These are phyloP conservation scores for Pseudopyricularia cyperi DNA, from an alignment of 2,329 filamentous ascomycete species.

Conservation along the genomic window DNA sequence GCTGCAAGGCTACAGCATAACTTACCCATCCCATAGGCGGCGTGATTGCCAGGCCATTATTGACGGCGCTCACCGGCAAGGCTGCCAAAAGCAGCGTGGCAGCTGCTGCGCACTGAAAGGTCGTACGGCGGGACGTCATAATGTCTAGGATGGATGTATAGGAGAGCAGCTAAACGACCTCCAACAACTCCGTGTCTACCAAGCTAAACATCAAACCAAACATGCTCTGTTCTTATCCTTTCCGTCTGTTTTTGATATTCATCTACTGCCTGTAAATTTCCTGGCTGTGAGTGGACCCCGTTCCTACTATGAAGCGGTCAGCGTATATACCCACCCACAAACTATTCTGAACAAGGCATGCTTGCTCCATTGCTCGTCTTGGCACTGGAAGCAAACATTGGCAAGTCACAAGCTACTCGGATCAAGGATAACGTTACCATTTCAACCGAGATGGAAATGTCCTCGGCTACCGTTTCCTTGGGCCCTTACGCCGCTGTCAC, in stretches of 20 bases:
- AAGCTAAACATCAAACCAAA: not conserved
- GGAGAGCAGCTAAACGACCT: not conserved
- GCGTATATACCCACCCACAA: not conserved
- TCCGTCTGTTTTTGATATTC: not conserved
- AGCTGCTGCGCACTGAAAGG: not conserved
- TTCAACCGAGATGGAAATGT: no score
- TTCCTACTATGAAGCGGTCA: not conserved
- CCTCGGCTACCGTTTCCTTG: no score
- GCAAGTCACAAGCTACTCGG: not conserved
- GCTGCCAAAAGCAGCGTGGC: conserved; percentile 12
- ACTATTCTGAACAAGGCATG: not conserved
- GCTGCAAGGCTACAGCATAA: not conserved
- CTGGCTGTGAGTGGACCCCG: not conserved
- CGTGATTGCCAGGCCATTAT: conserved; percentile 7
- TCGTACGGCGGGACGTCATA: not conserved
- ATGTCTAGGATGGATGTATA: not conserved
- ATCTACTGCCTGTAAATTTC: not conserved
- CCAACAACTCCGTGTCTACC: not conserved
- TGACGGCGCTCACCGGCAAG: conserved; percentile 11
- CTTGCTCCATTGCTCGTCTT: not conserved
- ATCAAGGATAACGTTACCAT: not conserved
- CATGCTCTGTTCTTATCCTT: not conserved
- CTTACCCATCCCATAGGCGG: conserved; percentile 8
- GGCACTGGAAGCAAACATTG: not conserved
- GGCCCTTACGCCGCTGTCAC: no score